Conservation (phyloP, 768 basidiomycete species). For the Russula abietina region DNA sequence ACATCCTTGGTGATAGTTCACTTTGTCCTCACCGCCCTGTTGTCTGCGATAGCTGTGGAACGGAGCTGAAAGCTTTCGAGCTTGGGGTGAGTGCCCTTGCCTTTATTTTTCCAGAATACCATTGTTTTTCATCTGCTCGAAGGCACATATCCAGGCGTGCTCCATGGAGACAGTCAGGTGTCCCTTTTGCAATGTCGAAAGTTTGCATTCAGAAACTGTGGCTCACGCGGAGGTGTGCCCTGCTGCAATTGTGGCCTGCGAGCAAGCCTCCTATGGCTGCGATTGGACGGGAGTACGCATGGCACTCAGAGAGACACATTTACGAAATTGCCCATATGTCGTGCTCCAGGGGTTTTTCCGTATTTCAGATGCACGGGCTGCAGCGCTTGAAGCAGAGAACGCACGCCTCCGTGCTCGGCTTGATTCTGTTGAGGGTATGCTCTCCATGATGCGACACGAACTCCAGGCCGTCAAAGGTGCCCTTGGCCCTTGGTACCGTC, state of each 20-base stretch:
- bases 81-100: conserved; percentile 31
- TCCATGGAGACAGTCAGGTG: conserved; percentile 36
- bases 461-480: conserved; percentile 48
- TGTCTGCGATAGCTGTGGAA: conserved; percentile 29
- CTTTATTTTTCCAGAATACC: conserved; percentile 5
- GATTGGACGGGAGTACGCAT: conserved; percentile 45
- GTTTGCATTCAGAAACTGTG: conserved; percentile 33
- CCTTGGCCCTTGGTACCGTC: conserved; percentile 60
- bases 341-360: conserved; percentile 55
- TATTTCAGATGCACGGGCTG: conserved; percentile 32
- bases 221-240: conserved; percentile 39
- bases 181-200: conserved; percentile 36
- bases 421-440: conserved; percentile 49
- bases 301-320: conserved; percentile 35
- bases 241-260: conserved; percentile 37
- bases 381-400: conserved; percentile 58
- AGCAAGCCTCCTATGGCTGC: conserved; percentile 48
- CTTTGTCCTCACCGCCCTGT: conserved; percentile 36
- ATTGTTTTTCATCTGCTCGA: neutral
- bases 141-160: conserved; percentile 37
- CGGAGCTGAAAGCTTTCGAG: conserved; percentile 37
- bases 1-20: conserved; percentile 27
- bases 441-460: conserved; percentile 50
- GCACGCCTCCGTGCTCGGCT: conserved; percentile 52
- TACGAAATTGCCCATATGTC: conserved; percentile 49